Percentiles rank a stretch among this genome's conserved stretches.
Conservation (phyloP, 306 rosid species). For the Sicyos edulis region DNA sequence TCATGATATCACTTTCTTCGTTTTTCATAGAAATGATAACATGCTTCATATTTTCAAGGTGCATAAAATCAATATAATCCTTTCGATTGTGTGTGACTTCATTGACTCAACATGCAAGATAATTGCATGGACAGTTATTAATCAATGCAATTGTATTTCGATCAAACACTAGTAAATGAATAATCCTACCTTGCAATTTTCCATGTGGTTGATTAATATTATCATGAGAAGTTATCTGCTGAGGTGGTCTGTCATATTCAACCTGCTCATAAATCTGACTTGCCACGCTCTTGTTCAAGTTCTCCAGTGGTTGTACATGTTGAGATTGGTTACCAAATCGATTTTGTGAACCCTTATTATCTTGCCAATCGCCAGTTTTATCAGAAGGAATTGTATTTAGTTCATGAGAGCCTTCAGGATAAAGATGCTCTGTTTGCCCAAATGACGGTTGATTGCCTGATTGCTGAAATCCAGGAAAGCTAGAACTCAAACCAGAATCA, state of each 20-base stretch:
- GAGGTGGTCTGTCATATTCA: constrained; percentile 31
- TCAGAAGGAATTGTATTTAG: constrained; percentile 33
- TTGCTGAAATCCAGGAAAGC: constrained; percentile 47
- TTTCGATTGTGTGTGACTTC: constrained; percentile 30
- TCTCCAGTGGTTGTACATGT: constrained; percentile 27
- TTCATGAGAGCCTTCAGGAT: constrained; percentile 35
- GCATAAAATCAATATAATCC: constrained; percentile 29
- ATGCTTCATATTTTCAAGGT: constrained; percentile 32
- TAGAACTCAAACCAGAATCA: constrained; percentile 37
- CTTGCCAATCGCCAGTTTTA: constrained; percentile 32
- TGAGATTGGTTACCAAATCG: constrained; percentile 24
- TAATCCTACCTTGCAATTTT: constrained; percentile 36
- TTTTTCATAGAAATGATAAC: constrained; percentile 25
- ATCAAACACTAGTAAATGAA: constrained; percentile 3
- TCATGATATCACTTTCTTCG: constrained; percentile 20
- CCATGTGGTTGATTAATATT: constrained; percentile 25
- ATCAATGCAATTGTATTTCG: constrained; percentile 1
- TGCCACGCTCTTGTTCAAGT: constrained; percentile 29
- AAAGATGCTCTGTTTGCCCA: constrained; percentile 33
- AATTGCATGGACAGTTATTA: constrained; percentile 11
- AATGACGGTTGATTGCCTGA: constrained; percentile 31
- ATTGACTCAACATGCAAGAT: constrained; percentile 33
- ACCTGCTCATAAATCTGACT: constrained; percentile 32
- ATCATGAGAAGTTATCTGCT: constrained; percentile 26
- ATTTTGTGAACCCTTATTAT: constrained; percentile 28